A percentile compares a stretch with the other conserved stretches of the same genome.
phyloP scores from a whole-genome alignment of 805 yeast species.

The Metschnikowia henanensis region DNA sequence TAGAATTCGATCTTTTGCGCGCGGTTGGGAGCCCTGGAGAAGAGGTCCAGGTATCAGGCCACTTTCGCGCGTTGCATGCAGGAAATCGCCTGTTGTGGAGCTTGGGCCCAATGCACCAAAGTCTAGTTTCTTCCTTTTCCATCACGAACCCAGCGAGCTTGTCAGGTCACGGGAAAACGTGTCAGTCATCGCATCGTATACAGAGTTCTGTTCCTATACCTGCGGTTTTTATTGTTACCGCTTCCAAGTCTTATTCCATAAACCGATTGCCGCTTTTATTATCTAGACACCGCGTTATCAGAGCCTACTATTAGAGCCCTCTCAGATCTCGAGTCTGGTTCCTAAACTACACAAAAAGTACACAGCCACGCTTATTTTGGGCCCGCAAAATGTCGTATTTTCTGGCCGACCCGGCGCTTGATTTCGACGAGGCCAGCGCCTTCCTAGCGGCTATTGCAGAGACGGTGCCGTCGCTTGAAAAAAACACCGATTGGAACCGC shows the following conservation, averaged over 20 bases:
- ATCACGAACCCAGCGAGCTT: too few species aligned
- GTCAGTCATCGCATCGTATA: too few species aligned
- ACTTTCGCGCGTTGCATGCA: constrained; percentile 9
- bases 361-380: not conserved
- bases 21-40: constrained; percentile 1
- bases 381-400: constrained; percentile 2
- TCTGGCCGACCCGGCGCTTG: constrained; percentile 10
- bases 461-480: constrained; percentile 15
- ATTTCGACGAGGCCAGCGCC: constrained; percentile 18
- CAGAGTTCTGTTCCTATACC: too few species aligned
- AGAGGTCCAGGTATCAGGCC: constrained; percentile 9
- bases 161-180: too few species aligned
- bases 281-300: too few species aligned
- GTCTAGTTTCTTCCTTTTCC: too few species aligned
- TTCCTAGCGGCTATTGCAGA: constrained; percentile 15
- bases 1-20: not conserved
- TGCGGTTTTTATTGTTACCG: too few species aligned
- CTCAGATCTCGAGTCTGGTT: too few species aligned
- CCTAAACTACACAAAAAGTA: too few species aligned
- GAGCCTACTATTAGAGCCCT: too few species aligned
- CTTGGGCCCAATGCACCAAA: not conserved
- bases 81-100: constrained; percentile 8
- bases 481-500: constrained; percentile 10
- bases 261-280: too few species aligned
- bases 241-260: too few species aligned